Conservation (phyloP, 139 green algal genomes). For the Ulvella scutata region DNA sequence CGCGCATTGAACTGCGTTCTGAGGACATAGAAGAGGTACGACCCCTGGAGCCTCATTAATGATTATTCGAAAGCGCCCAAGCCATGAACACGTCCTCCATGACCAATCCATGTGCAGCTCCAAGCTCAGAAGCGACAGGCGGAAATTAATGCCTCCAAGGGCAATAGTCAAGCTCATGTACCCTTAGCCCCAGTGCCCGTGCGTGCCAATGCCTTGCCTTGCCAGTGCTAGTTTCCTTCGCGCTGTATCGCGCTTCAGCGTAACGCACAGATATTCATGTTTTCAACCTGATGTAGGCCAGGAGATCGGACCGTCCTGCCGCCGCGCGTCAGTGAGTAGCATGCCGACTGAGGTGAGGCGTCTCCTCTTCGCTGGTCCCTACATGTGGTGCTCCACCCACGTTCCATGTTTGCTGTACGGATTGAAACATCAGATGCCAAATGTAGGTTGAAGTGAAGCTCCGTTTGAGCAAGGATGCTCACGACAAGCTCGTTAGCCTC, state of each 20-base stretch:
- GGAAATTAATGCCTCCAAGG: not conserved
- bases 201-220: too few relatives aligned
- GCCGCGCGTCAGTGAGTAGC: not conserved
- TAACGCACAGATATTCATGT: too few relatives aligned
- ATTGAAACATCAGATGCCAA: not conserved
- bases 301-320: not conserved
- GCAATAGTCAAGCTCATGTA: not conserved
- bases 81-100: not conserved
- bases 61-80: too few relatives aligned
- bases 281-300: too few relatives aligned
- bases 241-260: too few relatives aligned
- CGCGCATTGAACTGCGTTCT: constrained; percentile 64
- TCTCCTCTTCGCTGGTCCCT: too few relatives aligned
- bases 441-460: constrained; percentile 89
- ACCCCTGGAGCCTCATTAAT: constrained; percentile 3
- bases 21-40: constrained; percentile 71
- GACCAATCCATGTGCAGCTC: not conserved
- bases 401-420: not conserved
- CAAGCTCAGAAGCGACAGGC: not conserved
- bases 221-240: too few relatives aligned
- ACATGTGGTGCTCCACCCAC: not conserved
- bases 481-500: constrained; percentile 37
- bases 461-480: constrained; percentile 40
- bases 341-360: not conserved
- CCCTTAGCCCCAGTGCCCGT: too few relatives aligned